A percentile compares a stretch with the other conserved stretches of the same genome.
Conservation (phyloP, 164 flowering plant genomes). For the Vitis labrusca region DNA sequence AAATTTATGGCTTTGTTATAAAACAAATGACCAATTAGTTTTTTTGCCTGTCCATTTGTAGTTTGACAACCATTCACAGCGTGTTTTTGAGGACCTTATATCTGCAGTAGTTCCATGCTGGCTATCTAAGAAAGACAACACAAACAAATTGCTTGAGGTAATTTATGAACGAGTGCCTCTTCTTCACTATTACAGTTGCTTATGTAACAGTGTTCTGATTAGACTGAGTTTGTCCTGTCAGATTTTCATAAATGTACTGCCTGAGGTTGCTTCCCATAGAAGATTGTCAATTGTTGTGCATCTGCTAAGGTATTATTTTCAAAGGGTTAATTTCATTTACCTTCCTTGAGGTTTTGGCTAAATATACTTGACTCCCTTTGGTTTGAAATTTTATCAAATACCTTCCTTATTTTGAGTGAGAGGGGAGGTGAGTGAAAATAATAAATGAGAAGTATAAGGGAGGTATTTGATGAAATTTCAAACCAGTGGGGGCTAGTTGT, state of each 20-base stretch:
- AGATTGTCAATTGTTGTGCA: conserved; percentile 56
- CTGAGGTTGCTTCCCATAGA: conserved; percentile 73
- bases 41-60: conserved; percentile 18
- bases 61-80: conserved; percentile 71
- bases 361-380: too few species aligned
- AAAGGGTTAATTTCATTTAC: too few species aligned
- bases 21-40: neutral
- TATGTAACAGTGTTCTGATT: conserved; percentile 7
- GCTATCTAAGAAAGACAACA: conserved; percentile 48
- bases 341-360: too few species aligned
- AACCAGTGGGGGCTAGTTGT: neutral
- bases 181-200: neutral
- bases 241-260: conserved; percentile 69
- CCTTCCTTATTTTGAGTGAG: too few species aligned
- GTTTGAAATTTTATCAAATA: too few species aligned
- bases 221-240: conserved; percentile 22
- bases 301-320: conserved; percentile 57
- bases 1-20: too few species aligned
- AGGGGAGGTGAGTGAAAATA: too few species aligned
- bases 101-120: conserved; percentile 80
- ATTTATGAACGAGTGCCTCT: neutral
- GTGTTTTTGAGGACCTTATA: conserved; percentile 74
- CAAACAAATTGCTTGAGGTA: conserved; percentile 72
- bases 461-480: too few species aligned
- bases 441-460: too few species aligned